Conservation (phyloP, 2,329 filamentous ascomycete species). For the Plectosphaerella cucumerina region DNA sequence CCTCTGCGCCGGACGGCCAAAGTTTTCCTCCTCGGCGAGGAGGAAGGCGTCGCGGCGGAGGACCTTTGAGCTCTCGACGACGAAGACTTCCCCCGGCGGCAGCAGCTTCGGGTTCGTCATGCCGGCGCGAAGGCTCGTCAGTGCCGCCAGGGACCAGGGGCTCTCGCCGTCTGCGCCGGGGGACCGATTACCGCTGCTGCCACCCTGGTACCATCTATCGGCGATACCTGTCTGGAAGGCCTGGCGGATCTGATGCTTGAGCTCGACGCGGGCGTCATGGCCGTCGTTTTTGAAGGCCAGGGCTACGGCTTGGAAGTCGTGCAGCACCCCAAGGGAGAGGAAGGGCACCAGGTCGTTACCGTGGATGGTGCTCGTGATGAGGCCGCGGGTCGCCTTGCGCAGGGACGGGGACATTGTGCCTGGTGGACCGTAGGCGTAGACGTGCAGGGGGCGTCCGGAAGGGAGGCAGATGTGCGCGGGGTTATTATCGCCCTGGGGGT, state of each 20-base stretch:
- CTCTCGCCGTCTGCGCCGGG: slow-evolving; percentile 33
- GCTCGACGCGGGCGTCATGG: slow-evolving; percentile 61
- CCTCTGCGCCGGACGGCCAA: slow-evolving; percentile 64
- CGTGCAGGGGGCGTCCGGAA: slow-evolving; percentile 66
- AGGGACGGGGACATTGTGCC: slow-evolving; percentile 68
- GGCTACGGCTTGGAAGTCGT: slow-evolving; percentile 70
- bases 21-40: slow-evolving; percentile 36
- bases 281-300: slow-evolving; percentile 71
- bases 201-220: slow-evolving; percentile 52
- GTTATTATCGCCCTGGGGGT: neutral
- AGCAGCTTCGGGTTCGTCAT: slow-evolving; percentile 68
- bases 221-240: slow-evolving; percentile 58
- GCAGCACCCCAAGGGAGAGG: slow-evolving; percentile 67
- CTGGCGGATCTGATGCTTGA: slow-evolving; percentile 63
- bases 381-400: slow-evolving; percentile 64
- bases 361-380: slow-evolving; percentile 72
- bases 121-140: slow-evolving; percentile 61
- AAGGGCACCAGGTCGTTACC: slow-evolving; percentile 70
- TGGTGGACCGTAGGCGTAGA: slow-evolving; percentile 74
- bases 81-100: slow-evolving; percentile 73
- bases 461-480: slow-evolving; percentile 50
- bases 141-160: slow-evolving; percentile 64
- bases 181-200: slow-evolving; percentile 20
- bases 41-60: slow-evolving; percentile 63
- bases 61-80: slow-evolving; percentile 64